These are phyloP conservation scores for Aspergillus sp. DNA, from an alignment of 2,329 filamentous ascomycete genomes.

Conservation along the genomic window DNA sequence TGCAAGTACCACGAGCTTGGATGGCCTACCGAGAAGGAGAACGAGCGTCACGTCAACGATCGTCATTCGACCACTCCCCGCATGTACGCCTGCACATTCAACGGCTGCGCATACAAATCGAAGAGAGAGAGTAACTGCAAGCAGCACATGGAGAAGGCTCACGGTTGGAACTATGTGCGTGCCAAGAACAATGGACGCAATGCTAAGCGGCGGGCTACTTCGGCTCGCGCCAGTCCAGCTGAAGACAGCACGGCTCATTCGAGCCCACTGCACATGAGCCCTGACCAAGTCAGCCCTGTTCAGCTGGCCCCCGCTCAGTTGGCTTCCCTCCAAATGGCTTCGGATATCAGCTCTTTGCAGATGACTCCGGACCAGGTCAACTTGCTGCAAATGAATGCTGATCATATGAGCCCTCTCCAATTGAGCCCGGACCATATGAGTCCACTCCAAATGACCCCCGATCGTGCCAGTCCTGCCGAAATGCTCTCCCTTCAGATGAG, in stretches of 20 bases:
- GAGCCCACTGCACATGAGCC: slow-evolving; percentile 1
- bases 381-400: slow-evolving; percentile 1
- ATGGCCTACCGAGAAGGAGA: slow-evolving; percentile 97
- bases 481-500: slow-evolving; percentile 3
- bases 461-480: not conserved
- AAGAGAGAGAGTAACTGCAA: slow-evolving; percentile 98
- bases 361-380: slow-evolving; percentile 1
- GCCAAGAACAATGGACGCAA: slow-evolving; percentile 84
- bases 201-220: slow-evolving; percentile 11
- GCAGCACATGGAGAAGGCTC: slow-evolving; percentile 97
- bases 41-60: slow-evolving; percentile 93
- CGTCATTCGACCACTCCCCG: slow-evolving; percentile 81
- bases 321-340: not conserved
- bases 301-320: slow-evolving; percentile 3
- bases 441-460: slow-evolving; percentile 1
- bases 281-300: not conserved
- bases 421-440: slow-evolving; percentile 2
- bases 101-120: slow-evolving; percentile 86
- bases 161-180: slow-evolving; percentile 85
- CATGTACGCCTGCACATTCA: slow-evolving; percentile 80
- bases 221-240: slow-evolving; percentile 9
- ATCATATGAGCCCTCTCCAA: slow-evolving; percentile 4
- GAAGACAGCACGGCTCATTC: slow-evolving; percentile 1
- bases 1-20: slow-evolving; percentile 92
- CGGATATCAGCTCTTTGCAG: not conserved